phyloP scores from a whole-genome alignment of 1,284 basidiomycete species.

The Trametes pubescens region DNA sequence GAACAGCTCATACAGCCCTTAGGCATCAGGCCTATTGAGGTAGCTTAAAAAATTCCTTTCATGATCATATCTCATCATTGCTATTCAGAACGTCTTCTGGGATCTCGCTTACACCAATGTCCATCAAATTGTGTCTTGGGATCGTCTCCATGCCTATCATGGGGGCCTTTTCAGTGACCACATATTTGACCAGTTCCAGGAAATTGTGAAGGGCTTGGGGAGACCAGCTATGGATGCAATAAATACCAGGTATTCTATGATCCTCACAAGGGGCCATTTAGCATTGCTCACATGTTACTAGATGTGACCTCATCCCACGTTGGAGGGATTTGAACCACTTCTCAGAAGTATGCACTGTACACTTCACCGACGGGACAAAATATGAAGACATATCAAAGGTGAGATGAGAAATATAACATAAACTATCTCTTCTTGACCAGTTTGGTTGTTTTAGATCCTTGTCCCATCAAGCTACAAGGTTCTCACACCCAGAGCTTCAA shows the following conservation, averaged over 20 bases:
- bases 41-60: too few species aligned
- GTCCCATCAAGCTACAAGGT: conserved; percentile 14
- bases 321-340: conserved; percentile 51
- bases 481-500: background rate
- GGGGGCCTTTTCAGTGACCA: conserved; percentile 45
- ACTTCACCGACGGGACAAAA: conserved; percentile 49
- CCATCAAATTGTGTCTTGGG: conserved; percentile 45
- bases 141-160: conserved; percentile 47
- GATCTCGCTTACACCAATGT: conserved; percentile 40
- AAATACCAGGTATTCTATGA: background rate
- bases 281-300: conserved; percentile 4
- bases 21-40: too few species aligned
- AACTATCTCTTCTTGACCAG: too few species aligned
- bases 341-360: conserved; percentile 36
- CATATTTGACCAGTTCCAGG: conserved; percentile 39
- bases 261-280: too few species aligned
- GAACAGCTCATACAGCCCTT: too few species aligned
- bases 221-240: conserved; percentile 7
- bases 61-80: conserved; percentile 16
- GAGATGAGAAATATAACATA: too few species aligned
- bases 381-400: conserved; percentile 51
- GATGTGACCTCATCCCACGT: conserved; percentile 38
- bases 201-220: conserved; percentile 20
- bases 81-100: conserved; percentile 50
- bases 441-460: too few species aligned